Base-by-base conservation (phyloP, 2,329 filamentous ascomycete genomes). In the Paraphoma sp. region DNA sequence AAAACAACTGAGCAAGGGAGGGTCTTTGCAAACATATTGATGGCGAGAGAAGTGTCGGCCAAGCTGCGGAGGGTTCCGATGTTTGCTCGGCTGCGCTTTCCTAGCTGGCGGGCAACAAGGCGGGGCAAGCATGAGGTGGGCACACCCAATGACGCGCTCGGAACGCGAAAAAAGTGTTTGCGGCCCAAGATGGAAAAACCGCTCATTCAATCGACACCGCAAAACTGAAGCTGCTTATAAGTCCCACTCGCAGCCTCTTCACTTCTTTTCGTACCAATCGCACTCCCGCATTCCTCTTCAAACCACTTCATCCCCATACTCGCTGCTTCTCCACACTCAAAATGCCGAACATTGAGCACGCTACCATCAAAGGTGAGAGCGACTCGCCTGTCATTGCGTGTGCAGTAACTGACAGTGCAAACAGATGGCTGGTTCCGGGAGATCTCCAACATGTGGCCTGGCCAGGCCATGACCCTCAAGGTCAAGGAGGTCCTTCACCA, bases 381-480 rank as follows among this genome's bases (percentile, higher is more conserved):
- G 17, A 14, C 6, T 10, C 7, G 14, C 10, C 33, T n/a, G 6
- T 44, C 12, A 18, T n/a, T 16, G 33, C 36, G 17, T 30, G 17
- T 8, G 14, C 33, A 36, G 33, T 42, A 9, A 42, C 40, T 42
- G 40, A 42, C 40, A n/a, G 53, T 49, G 11, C 55, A 56, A 60
- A 49, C 69, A 97, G 95, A 98, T 97, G 95, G 94, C 83, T 99
- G 95, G 95, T 99, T 99, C 90, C 91, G 93, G 80, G 95, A 99
- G 84, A 93, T 97, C 82, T 96, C 91, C 71, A 84, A 95, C 77
- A 98, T 99, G 94, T 99, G 95, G 95, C 94, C 95, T 62, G 92
- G 95, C 79, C 95, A 98, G 84, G 95, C 95, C 78, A 98, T 98
- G 94, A 97, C 91, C 70, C 89, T 78, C 61, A 74, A 77, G 66